Evolutionary conservation across 768 basidiomycete species (phyloP).

Genomic region (Tylopilus sp.): DNA sequence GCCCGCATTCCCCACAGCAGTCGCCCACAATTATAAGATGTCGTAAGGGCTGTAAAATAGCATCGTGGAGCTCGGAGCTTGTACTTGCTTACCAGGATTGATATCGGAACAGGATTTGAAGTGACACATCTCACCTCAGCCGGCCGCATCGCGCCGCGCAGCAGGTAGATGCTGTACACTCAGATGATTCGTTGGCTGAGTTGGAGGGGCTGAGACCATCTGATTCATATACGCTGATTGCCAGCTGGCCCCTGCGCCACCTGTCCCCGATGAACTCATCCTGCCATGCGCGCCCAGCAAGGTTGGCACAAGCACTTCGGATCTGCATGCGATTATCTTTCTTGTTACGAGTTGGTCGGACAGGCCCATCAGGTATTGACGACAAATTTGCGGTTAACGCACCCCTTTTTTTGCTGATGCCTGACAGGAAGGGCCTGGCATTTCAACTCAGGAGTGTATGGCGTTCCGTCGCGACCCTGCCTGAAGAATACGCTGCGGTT

Average conservation of each 20-base stretch:
- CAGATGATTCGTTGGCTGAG: constrained; percentile 3
- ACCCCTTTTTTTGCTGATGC: constrained; percentile 7
- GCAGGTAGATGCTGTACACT: constrained; percentile 12
- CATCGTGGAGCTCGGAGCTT: constrained; percentile 24
- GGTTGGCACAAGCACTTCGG: constrained; percentile 6
- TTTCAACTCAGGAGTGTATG: constrained; percentile 8
- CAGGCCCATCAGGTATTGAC: constrained; percentile 9
- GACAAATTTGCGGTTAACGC: constrained; percentile 13
- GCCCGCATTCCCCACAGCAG: constrained; percentile 16
- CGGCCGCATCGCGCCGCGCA: constrained; percentile 12
- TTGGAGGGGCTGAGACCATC: constrained; percentile 8
- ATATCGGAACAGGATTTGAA: constrained; percentile 13
- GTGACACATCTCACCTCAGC: constrained; percentile 22
- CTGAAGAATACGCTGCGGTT: not conserved
- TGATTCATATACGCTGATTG: constrained; percentile 21
- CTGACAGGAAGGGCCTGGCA: not conserved
- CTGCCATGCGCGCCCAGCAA: constrained; percentile 24
- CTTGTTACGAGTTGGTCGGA: constrained; percentile 6
- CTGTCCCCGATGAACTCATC: constrained; percentile 6
- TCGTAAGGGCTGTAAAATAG: constrained; percentile 19
- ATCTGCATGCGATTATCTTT: constrained; percentile 12
- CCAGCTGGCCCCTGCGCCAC: constrained; percentile 21
- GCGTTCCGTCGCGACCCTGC: constrained; percentile 10
- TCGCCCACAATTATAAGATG: constrained; percentile 14
- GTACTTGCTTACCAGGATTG: constrained; percentile 1